Conservation (phyloP, 441 rosid genomes). For the Gossypium gossypioides region DNA sequence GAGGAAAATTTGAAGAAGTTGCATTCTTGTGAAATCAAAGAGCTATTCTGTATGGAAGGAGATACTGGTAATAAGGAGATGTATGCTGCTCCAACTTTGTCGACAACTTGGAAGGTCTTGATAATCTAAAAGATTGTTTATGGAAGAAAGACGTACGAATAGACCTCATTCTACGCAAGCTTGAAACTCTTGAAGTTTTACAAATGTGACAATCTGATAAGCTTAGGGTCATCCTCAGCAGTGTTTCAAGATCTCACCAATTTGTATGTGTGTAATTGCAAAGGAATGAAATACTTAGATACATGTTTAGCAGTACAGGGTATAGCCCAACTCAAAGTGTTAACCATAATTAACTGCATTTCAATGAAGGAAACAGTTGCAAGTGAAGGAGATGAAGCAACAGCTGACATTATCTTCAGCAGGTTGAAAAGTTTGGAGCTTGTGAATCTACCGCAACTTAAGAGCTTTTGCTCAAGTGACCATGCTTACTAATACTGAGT, state of each 20-base stretch:
- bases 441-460: slow-evolving; percentile 7
- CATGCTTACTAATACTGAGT: neutral
- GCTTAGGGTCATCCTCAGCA: neutral
- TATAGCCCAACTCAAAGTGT: slow-evolving; percentile 9
- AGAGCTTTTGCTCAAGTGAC: slow-evolving; percentile 16
- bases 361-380: slow-evolving; percentile 8
- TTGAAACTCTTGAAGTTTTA: neutral
- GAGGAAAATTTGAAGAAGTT: neutral
- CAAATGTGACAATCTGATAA: neutral
- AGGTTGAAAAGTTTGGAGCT: slow-evolving; percentile 11
- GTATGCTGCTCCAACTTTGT: neutral
- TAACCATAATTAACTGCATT: slow-evolving; percentile 7
- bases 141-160: neutral
- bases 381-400: neutral
- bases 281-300: slow-evolving; percentile 12
- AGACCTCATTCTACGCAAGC: neutral
- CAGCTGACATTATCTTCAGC: slow-evolving; percentile 13
- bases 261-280: slow-evolving; percentile 13
- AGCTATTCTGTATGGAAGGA: neutral
- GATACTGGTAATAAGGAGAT: neutral
- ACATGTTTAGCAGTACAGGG: slow-evolving; percentile 16
- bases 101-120: neutral
- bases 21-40: neutral
- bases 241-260: slow-evolving; percentile 9
- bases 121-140: neutral